Base-by-base conservation (phyloP, 441 rosid species). In the Gossypium gossypioides region DNA sequence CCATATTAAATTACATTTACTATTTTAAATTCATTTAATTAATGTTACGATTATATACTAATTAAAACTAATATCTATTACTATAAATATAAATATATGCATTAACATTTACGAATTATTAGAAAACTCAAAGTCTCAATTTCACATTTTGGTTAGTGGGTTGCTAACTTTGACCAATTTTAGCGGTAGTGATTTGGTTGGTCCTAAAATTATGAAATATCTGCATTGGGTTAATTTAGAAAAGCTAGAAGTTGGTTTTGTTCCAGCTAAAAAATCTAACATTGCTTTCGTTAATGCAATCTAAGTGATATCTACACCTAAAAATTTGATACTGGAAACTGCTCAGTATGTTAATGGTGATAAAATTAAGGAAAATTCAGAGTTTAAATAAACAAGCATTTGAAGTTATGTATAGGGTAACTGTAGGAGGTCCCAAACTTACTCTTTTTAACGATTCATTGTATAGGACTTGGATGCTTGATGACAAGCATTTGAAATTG, bases 391-490 rank as follows among this genome's bases (percentile, higher is more conserved):
- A 68, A 69, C 90, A 89, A 58, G 88, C 87, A 1, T 78, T 91
- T 65, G 89, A 89, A 80, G 76, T 79, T 72, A 75, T 79, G 56
- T 72, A 83, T 48, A 79, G 95, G 78, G 48, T 87, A 25, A 91
- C 75, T 75, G 87, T 91, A 48, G 97, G 97, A 8, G 97, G 97
- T 59, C 78, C 78, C 6, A 85, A 84, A 66, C 84, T 89, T 66
- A 89, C 96, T 44, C 97, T 95, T 6, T 89, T 86, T 42, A 91
- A 91, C 61, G 97, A 89, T 79, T 69, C 89, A 51, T 42, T 88
- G 67, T 91, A 94, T 94, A 89, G 95, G 76, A 89, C 85, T 51
- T 91, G 97, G 94, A 27, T 88, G 73, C 91, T 92, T 19, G 92
- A 89, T 84, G 80, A 83, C 79, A 80, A 57, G 25, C 86, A 79